Percentiles rank a stretch among this genome's conserved stretches.
Evolutionary conservation across 805 yeast species (phyloP).

Genomic region (Hyphopichia homilentoma): DNA sequence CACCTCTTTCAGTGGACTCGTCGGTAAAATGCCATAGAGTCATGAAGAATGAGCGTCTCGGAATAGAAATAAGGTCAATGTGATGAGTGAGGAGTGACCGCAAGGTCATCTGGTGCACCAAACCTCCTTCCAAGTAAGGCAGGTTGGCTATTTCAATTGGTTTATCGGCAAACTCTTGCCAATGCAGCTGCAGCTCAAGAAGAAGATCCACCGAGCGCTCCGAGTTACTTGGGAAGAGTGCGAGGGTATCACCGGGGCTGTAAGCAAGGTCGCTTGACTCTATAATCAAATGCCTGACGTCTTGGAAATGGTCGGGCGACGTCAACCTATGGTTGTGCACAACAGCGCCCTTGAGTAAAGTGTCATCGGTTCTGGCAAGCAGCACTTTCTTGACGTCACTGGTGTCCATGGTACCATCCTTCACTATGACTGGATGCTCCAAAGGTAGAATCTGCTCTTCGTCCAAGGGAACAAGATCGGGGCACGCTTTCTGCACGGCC

Average conservation of each 20-base stretch:
- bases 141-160: conserved; percentile 40
- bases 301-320: conserved; percentile 75
- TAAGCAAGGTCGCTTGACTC: conserved; percentile 35
- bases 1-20: conserved; percentile 49
- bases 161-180: conserved; percentile 70
- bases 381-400: conserved; percentile 19
- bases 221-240: conserved; percentile 73
- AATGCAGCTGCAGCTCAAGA: conserved; percentile 60
- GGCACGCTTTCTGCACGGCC: conserved; percentile 18
- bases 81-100: conserved; percentile 73
- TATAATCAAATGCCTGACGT: conserved; percentile 65
- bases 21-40: conserved; percentile 64
- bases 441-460: conserved; percentile 24
- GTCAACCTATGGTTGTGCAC: conserved; percentile 60
- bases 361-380: conserved; percentile 1
- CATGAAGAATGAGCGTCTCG: conserved; percentile 78
- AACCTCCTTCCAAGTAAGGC: conserved; percentile 54
- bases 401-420: conserved; percentile 3
- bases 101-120: conserved; percentile 57
- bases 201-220: conserved; percentile 59
- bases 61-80: conserved; percentile 77
- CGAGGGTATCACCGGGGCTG: conserved; percentile 77
- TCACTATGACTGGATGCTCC: conserved; percentile 14
- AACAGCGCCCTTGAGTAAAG: conserved; percentile 43
- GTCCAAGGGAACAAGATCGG: conserved; percentile 18